A percentile compares a stretch with the other conserved stretches of the same genome.
Conservation (phyloP, 805 yeast genomes). For the Myxozyma neglecta region DNA sequence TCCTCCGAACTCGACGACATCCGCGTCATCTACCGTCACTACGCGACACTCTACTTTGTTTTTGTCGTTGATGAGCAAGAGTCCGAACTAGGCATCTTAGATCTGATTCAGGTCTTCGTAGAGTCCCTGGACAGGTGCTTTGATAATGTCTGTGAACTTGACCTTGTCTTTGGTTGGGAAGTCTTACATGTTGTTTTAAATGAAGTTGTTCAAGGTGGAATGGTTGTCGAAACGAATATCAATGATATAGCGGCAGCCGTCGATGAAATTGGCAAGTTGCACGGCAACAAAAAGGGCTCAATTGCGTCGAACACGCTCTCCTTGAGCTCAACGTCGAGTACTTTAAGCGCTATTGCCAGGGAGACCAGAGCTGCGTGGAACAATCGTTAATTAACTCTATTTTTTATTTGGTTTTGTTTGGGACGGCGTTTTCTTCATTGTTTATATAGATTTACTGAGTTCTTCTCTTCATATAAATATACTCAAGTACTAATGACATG, state of each 20-base stretch:
- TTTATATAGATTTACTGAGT: neutral
- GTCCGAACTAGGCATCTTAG: slow-evolving; percentile 88
- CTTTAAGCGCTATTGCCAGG: slow-evolving; percentile 26
- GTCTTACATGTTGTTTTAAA: slow-evolving; percentile 80
- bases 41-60: slow-evolving; percentile 94
- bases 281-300: slow-evolving; percentile 29
- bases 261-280: slow-evolving; percentile 37
- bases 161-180: slow-evolving; percentile 98
- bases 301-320: slow-evolving; percentile 25
- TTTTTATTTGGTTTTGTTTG: neutral
- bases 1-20: slow-evolving; percentile 58
- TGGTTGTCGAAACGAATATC: slow-evolving; percentile 94
- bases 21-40: slow-evolving; percentile 88
- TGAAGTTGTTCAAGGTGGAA: slow-evolving; percentile 94
- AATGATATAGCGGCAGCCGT: slow-evolving; percentile 67
- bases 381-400: slow-evolving; percentile 14
- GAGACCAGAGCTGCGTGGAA: slow-evolving; percentile 32
- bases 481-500: neutral
- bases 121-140: slow-evolving; percentile 92
- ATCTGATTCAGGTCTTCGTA: slow-evolving; percentile 93
- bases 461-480: neutral
- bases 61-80: slow-evolving; percentile 96
- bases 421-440: neutral
- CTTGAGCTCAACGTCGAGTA: slow-evolving; percentile 25
- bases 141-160: slow-evolving; percentile 91